Conservation (phyloP, 2,329 filamentous ascomycete species). For the Acrocalymma vagum region DNA sequence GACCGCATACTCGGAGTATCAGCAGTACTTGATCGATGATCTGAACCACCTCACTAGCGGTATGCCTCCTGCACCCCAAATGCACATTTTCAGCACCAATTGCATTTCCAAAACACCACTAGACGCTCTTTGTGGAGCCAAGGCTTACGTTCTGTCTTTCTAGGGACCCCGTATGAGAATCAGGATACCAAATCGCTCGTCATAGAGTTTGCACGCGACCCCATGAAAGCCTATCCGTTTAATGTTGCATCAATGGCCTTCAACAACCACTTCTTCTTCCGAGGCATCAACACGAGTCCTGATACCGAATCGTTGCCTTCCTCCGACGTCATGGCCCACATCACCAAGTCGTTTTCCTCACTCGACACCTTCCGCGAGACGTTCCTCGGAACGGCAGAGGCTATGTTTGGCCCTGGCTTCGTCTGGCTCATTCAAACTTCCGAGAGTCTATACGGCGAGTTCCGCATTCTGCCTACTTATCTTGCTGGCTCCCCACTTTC, state of each 20-base stretch:
- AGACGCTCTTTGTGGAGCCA: no score
- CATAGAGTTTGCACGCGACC: conserved; percentile 79
- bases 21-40: conserved; percentile 75
- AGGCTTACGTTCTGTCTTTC: conserved; percentile 2
- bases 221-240: conserved; percentile 80
- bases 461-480: conserved; percentile 85
- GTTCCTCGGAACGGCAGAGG: conserved; percentile 79
- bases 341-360: conserved; percentile 79
- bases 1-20: conserved; percentile 85
- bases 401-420: conserved; percentile 97
- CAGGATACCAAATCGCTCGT: conserved; percentile 72
- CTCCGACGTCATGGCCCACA: conserved; percentile 64
- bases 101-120: not conserved
- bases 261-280: conserved; percentile 90
- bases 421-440: conserved; percentile 82
- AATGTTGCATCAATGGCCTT: conserved; percentile 96
- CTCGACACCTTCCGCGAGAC: conserved; percentile 82
- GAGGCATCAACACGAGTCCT: conserved; percentile 54
- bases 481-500: conserved; percentile 89
- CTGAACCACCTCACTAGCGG: conserved; percentile 79
- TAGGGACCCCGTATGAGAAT: conserved; percentile 72
- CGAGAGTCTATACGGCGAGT: conserved; percentile 55
- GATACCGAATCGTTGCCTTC: conserved; percentile 32
- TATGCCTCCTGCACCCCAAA: conserved; percentile 47
- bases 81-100: conserved; percentile 8